Base-by-base conservation (phyloP, 805 yeast species). In the Ogataea polymorpha region DNA sequence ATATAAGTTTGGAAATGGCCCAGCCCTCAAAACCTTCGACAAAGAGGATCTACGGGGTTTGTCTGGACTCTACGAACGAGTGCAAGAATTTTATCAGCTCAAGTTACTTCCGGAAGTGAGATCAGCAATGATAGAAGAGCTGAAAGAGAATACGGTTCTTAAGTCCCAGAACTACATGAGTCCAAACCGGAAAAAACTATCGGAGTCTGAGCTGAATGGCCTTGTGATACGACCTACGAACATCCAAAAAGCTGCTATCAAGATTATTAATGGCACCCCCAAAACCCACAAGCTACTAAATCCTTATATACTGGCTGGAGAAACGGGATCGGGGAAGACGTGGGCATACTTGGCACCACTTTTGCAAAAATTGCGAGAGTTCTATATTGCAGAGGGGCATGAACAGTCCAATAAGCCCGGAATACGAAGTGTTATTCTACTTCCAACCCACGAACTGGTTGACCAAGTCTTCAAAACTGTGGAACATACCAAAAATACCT, bases 241-340 rank as follows among this genome's bases (percentile, higher is more conserved):
- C 2, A 85, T 91, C 31, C 99, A 91, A 63, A 71, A 77, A 4
- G 82, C 90, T 5, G 82, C 93, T 5, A 75, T 86, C 30, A 72
- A 77, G 50, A 71, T 79, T 21, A 73, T 79, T 38, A 71, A 70
- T 45, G 61, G 75, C 4, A 64, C 72, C 30, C 58, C 67, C 16
- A 54, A 61, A 5, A 41, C 53, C 9, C 50, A 45, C 15, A 62
- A 59, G 6, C 65, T 70, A 44, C 53, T 80, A 35, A 79, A 80
- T 49, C 74, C 82, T 1, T 87, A 78, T 67, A 78, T 93, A 2
- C 62, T 91, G 40, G 97, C 98, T 0, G 96, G 97, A 3, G 98
- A 93, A 59, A 91, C 99, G 0, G 99, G 99, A 0, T 84, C 96
- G 0, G 99, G 99, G 7, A 91, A 91, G 58, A 91, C 99, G 0